Evolutionary conservation across 257 asterid genomes (phyloP), one percentile per base, ranked within the genome.

Genomic region (Thymus quinquecostatus): DNA sequence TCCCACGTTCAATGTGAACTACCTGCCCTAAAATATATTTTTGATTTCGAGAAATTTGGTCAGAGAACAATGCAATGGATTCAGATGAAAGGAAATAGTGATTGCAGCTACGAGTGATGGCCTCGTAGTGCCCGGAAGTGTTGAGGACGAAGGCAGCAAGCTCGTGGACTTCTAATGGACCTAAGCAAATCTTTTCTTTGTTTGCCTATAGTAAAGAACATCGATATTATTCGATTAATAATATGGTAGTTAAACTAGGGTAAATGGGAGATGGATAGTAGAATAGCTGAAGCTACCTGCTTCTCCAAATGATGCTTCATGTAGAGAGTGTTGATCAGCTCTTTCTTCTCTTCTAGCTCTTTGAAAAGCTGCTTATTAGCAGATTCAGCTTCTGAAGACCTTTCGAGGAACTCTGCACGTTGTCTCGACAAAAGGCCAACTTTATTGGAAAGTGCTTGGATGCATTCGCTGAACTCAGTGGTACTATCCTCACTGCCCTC

Each of bases 141-240:
- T 87, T 87, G 64, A 81, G 92, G 55, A 89, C 83, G 76, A 91
- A 91, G 58, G 92, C 97, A 63, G 92, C 96, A 47, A 86, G 85
- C 60, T 83, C 95, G 28, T 87, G 88, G 72, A 89, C 88, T 79
- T 87, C 87, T 64, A 91, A 70, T 47, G 77, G 79, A 48, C 86
- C 84, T 64, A 83, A 86, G 30, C 91, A 88, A 76, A 90, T 90
- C 86, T 75, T 86, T 81, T 88, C 96, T 62, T 86, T 86, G 80
- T 76, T 87, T 28, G 89, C 84, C 97, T 89, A 85, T 55, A 10
- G 36, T 9, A 34, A 28, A 14, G 8, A 44, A 44, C 49, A 44
- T 7, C 1, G 34, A 30, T 2, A 10, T 66, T 8, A n/a, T 34
- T 38, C 12, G 13, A 6, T 36, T 47, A 40, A 3, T 66, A 63